These are phyloP conservation scores for Murraya paniculata DNA, from an alignment of 345 rosid genomes.

Conservation along the genomic window DNA sequence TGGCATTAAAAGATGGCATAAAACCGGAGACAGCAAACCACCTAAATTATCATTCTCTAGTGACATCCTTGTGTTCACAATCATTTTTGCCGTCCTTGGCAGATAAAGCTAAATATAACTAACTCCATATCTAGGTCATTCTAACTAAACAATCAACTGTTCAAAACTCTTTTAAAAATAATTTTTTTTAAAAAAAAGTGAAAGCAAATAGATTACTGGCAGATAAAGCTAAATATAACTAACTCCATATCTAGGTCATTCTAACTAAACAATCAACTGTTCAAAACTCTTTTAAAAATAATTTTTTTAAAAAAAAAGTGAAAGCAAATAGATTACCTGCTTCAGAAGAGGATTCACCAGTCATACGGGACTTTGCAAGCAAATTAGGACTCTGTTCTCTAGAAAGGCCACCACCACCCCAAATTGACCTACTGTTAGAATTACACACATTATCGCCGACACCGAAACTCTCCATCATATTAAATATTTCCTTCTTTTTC, in stretches of 20 bases:
- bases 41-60: not conserved
- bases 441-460: constrained; percentile 39
- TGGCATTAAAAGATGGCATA: not conserved
- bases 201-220: not conserved
- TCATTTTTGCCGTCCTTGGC: not conserved
- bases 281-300: not conserved
- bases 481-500: constrained; percentile 55
- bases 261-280: not conserved
- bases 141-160: not conserved
- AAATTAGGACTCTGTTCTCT: constrained; percentile 62
- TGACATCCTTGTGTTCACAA: not conserved
- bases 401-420: constrained; percentile 42
- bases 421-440: constrained; percentile 45
- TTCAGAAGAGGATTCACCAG: constrained; percentile 65
- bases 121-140: not conserved
- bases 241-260: not conserved
- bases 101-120: not conserved
- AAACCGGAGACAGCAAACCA: not conserved
- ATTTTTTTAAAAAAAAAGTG: not conserved
- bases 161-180: not conserved
- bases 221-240: not conserved
- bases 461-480: constrained; percentile 45
- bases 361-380: constrained; percentile 48
- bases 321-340: constrained; percentile 35
- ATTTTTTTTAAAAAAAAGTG: not conserved